A percentile compares a stretch with the other conserved stretches of the same genome.
Evolutionary conservation across 192 early-diverging fungal species (phyloP).

Genomic region (Coemansia sp.): DNA sequence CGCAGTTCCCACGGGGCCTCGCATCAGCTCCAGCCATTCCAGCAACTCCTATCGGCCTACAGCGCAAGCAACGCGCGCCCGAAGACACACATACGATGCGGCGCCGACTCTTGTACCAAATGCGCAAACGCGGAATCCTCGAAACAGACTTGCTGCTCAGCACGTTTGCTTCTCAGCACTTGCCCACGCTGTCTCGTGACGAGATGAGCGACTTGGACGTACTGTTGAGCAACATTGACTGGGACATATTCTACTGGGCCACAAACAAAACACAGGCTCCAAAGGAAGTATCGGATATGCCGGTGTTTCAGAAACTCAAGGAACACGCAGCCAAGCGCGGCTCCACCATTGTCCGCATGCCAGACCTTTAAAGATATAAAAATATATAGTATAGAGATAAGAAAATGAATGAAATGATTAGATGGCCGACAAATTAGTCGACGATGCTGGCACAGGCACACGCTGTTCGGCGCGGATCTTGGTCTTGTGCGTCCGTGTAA

Average conservation of each 20-base stretch:
- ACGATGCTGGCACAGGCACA: slow-evolving; percentile 30
- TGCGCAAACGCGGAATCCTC: slow-evolving; percentile 91
- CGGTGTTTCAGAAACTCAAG: slow-evolving; percentile 61
- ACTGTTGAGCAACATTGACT: slow-evolving; percentile 85
- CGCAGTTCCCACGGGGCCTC: no score
- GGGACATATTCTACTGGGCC: slow-evolving; percentile 97
- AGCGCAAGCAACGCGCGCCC: slow-evolving; percentile 54
- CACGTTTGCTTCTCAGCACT: slow-evolving; percentile 74
- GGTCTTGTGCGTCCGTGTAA: slow-evolving; percentile 38
- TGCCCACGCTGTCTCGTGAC: slow-evolving; percentile 51
- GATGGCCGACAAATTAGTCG: slow-evolving; percentile 38
- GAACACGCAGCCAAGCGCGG: slow-evolving; percentile 79
- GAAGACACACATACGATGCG: slow-evolving; percentile 73
- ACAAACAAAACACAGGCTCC: slow-evolving; percentile 65
- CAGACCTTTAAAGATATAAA: slow-evolving; percentile 51
- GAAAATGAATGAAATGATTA: slow-evolving; percentile 1
- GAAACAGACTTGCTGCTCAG: slow-evolving; percentile 89
- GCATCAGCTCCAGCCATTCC: no score
- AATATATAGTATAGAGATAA: no score
- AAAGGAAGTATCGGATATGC: slow-evolving; percentile 48
- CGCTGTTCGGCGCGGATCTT: slow-evolving; percentile 56
- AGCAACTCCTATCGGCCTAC: slow-evolving; percentile 7
- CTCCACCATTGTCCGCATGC: slow-evolving; percentile 77
- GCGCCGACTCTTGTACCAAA: slow-evolving; percentile 78
- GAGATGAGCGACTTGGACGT: slow-evolving; percentile 76